These are phyloP conservation scores for Holtermannia corniformis DNA, from an alignment of 768 basidiomycete genomes.

Conservation along the genomic window DNA sequence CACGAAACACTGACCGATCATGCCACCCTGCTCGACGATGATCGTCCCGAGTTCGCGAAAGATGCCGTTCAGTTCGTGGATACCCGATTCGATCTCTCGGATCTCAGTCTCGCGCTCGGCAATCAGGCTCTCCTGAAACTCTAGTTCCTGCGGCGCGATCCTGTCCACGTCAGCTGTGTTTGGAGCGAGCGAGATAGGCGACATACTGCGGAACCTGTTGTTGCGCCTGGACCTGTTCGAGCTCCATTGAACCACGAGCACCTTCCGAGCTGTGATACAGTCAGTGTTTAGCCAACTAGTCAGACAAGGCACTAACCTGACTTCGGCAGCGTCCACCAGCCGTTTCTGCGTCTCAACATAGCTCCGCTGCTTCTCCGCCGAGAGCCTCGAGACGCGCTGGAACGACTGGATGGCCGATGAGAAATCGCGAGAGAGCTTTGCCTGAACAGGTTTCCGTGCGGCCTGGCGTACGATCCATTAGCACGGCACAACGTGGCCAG, in stretches of 20 bases:
- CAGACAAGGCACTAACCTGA: background rate
- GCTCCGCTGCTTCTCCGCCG: conserved; percentile 78
- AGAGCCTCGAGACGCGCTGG: conserved; percentile 80
- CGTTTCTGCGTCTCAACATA: conserved; percentile 79
- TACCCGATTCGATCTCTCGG: conserved; percentile 90
- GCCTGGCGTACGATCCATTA: conserved; percentile 6
- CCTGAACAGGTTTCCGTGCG: conserved; percentile 48
- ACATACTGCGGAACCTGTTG: conserved; percentile 34
- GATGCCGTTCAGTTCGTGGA: conserved; percentile 90
- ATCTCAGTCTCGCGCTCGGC: conserved; percentile 92
- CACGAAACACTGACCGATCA: conserved; percentile 62
- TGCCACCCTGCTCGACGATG: conserved; percentile 84
- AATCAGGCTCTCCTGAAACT: conserved; percentile 90
- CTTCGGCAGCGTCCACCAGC: conserved; percentile 57
- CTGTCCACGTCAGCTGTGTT: conserved; percentile 9
- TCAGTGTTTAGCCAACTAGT: background rate
- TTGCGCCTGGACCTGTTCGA: conserved; percentile 34
- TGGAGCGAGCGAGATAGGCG: background rate
- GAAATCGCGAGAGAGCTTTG: conserved; percentile 89
- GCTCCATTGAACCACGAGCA: conserved; percentile 28
- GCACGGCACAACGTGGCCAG: background rate
- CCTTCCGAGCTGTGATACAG: conserved; percentile 14
- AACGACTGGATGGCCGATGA: conserved; percentile 82
- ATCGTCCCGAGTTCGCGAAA: conserved; percentile 92
- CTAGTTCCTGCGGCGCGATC: conserved; percentile 54